Conservation (phyloP, 352 stramenopile species). For the Pythium aristosporum region DNA sequence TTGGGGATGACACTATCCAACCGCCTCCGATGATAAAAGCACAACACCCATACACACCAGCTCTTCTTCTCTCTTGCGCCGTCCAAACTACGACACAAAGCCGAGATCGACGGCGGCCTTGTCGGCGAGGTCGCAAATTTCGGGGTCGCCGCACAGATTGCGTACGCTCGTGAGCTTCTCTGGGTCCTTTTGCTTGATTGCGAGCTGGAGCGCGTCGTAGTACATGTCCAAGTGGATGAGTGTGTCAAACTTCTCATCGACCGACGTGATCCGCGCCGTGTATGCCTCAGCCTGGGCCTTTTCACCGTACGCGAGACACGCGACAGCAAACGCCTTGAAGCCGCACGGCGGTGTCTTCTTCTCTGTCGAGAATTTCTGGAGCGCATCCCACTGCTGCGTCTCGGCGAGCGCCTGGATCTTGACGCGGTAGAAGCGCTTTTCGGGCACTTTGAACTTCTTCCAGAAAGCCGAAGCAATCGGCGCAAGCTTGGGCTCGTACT, state of each 20-base stretch:
- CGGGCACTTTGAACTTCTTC: constrained; percentile 90
- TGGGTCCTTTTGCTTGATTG: constrained; percentile 83
- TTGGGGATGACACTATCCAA: no score
- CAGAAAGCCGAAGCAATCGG: constrained; percentile 60
- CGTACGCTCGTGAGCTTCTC: constrained; percentile 86
- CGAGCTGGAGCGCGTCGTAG: constrained; percentile 72
- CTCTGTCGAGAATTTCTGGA: constrained; percentile 86
- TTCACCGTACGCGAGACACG: constrained; percentile 72
- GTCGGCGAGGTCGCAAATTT: constrained; percentile 77
- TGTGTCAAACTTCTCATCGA: constrained; percentile 89
- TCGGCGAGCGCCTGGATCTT: constrained; percentile 89
- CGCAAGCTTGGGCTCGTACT: constrained; percentile 82
- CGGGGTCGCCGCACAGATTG: constrained; percentile 71
- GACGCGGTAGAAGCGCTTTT: constrained; percentile 90
- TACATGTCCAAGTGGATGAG: constrained; percentile 86
- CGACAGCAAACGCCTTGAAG: constrained; percentile 84
- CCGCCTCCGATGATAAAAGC: no score
- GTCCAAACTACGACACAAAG: constrained; percentile 47
- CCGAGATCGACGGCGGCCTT: constrained; percentile 79
- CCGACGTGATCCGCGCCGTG: constrained; percentile 73
- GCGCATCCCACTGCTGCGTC: constrained; percentile 82
- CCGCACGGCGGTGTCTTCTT: constrained; percentile 85
- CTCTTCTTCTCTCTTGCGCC: not conserved
- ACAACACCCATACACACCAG: no score
- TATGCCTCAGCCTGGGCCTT: constrained; percentile 84